phyloP scores from a whole-genome alignment of 441 rosid genomes.

The Francoa sonchifolia region DNA sequence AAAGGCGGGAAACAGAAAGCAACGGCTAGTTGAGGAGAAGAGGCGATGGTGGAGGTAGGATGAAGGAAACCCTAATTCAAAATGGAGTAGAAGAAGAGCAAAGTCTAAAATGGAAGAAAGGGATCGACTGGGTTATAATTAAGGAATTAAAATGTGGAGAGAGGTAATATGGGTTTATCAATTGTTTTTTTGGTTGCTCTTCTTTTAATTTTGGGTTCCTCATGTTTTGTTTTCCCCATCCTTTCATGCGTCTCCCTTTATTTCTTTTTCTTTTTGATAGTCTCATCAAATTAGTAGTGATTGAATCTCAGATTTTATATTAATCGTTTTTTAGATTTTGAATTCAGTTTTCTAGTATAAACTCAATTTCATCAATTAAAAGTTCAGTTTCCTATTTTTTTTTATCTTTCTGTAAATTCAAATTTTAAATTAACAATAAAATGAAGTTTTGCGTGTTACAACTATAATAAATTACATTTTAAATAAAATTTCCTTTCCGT shows the following conservation, averaged over 20 bases:
- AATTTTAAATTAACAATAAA: too few species aligned
- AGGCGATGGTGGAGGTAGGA: conserved; percentile 14
- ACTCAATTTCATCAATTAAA: too few species aligned
- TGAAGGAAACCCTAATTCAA: conserved; percentile 35
- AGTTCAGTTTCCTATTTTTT: too few species aligned
- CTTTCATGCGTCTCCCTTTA: background rate
- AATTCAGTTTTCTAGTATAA: too few species aligned
- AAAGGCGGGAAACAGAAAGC: conserved; percentile 57
- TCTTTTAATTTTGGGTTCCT: background rate
- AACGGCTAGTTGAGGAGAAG: conserved; percentile 39
- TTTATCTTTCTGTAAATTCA: too few species aligned
- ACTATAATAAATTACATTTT: too few species aligned
- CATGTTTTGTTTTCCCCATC: too few species aligned
- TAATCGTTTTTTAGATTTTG: too few species aligned
- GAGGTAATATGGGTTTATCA: too few species aligned
- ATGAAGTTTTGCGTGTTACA: too few species aligned
- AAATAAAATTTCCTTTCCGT: too few species aligned
- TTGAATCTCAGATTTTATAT: too few species aligned
- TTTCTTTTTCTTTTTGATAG: background rate
- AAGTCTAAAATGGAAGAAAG: conserved; percentile 9
- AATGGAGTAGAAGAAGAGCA: conserved; percentile 5
- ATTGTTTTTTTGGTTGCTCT: conserved; percentile 5
- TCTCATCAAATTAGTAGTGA: background rate
- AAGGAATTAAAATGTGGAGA: conserved; percentile 10
- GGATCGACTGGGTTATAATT: conserved; percentile 17